Percentiles rank a stretch among this genome's conserved stretches.
Evolutionary conservation across 768 basidiomycete species (phyloP).

Genomic region (Kwoniella heveanensis): DNA sequence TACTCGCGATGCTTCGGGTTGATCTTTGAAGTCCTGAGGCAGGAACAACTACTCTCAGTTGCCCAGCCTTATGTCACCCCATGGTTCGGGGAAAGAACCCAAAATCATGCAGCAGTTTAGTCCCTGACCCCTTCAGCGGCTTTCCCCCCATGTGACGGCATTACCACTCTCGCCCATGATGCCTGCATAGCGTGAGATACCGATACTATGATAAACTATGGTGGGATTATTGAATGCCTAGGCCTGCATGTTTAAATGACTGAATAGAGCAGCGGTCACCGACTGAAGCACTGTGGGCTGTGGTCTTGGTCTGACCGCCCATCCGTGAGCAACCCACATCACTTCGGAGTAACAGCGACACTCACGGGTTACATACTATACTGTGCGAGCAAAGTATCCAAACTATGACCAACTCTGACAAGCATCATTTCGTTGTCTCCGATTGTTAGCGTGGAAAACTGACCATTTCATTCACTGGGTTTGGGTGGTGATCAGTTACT

Average conservation of each 20-base stretch:
- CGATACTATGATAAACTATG: not conserved
- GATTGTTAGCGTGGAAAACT: not conserved
- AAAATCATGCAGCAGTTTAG: not conserved
- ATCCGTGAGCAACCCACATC: not conserved
- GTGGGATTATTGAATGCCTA: not conserved
- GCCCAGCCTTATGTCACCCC: not conserved
- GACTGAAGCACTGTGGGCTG: not conserved
- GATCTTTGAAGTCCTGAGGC: not conserved
- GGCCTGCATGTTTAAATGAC: too few relatives aligned
- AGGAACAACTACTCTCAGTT: not conserved
- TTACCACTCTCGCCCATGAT: constrained; percentile 1
- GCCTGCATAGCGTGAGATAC: not conserved
- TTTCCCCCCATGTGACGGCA: not conserved
- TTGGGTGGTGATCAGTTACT: not conserved
- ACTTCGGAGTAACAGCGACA: not conserved
- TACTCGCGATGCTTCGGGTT: constrained; percentile 2
- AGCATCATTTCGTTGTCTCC: not conserved
- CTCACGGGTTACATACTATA: not conserved
- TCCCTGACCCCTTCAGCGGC: not conserved
- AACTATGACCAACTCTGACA: not conserved
- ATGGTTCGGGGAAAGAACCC: not conserved
- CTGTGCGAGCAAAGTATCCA: too few relatives aligned
- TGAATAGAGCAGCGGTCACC: too few relatives aligned
- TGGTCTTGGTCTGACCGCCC: too few relatives aligned
- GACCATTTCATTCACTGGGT: not conserved